These are phyloP conservation scores for Solanum gandarillasii DNA, from an alignment of 257 asterid genomes.

Conservation along the genomic window DNA sequence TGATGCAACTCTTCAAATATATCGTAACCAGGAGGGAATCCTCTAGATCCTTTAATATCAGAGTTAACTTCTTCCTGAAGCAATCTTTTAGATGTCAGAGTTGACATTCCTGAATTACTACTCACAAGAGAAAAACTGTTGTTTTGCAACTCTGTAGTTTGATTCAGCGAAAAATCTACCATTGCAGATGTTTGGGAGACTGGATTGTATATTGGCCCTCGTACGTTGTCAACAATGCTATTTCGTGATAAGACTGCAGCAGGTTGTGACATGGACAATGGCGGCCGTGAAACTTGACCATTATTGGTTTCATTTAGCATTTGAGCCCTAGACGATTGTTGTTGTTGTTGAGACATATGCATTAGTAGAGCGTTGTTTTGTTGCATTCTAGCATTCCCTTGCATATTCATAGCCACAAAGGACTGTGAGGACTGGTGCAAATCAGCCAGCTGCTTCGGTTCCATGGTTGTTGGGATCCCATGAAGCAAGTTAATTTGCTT, in stretches of 20 bases:
- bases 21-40: conserved; percentile 35
- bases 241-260: conserved; percentile 26
- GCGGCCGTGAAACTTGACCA: conserved; percentile 22
- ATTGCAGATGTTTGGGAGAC: conserved; percentile 31
- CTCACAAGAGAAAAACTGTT: conserved; percentile 21
- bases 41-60: conserved; percentile 28
- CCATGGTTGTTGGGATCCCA: conserved; percentile 84
- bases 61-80: conserved; percentile 21
- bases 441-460: conserved; percentile 67
- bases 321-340: conserved; percentile 35
- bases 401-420: conserved; percentile 37
- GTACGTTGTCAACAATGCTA: conserved; percentile 19
- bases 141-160: conserved; percentile 18
- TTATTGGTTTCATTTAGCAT: conserved; percentile 27
- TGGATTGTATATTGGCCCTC: conserved; percentile 21
- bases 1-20: conserved; percentile 31
- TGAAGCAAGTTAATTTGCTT: conserved; percentile 68
- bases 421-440: conserved; percentile 59
- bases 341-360: conserved; percentile 54
- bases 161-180: conserved; percentile 48
- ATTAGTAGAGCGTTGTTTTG: conserved; percentile 21
- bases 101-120: conserved; percentile 26
- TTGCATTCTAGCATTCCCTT: conserved; percentile 32
- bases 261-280: conserved; percentile 28
- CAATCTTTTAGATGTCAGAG: conserved; percentile 13